Evolutionary conservation across 2,329 filamentous ascomycete species (phyloP).

Genomic region (Aspergillaceae sp.): DNA sequence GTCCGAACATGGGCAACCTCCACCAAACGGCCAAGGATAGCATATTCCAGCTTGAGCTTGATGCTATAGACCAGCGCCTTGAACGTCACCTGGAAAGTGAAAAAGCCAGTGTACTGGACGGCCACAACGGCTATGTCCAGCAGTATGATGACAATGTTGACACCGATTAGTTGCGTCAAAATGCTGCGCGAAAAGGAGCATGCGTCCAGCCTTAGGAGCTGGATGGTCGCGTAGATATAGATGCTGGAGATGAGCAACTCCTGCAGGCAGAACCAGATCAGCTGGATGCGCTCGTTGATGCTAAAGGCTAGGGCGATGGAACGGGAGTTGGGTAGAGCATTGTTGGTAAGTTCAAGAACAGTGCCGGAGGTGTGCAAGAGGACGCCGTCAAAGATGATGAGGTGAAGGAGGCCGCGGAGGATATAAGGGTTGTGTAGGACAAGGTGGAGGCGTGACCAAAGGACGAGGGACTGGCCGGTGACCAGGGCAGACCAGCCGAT

Average conservation of each 20-base stretch:
- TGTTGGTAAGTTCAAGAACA: no score
- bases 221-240: conserved; percentile 43
- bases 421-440: background rate
- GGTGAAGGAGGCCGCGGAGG: background rate
- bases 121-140: conserved; percentile 31
- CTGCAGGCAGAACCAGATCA: conserved; percentile 46
- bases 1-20: no score
- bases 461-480: background rate
- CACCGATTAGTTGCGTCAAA: conserved; percentile 34
- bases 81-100: conserved; percentile 27
- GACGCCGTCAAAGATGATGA: background rate
- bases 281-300: conserved; percentile 43
- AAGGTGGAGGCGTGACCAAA: background rate
- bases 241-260: conserved; percentile 42
- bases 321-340: no score
- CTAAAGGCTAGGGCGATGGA: conserved; percentile 14
- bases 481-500: conserved; percentile 1
- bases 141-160: conserved; percentile 34
- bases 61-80: conserved; percentile 33
- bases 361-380: background rate
- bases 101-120: conserved; percentile 27
- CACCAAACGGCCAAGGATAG: conserved; percentile 25
- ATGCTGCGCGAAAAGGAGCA: conserved; percentile 9
- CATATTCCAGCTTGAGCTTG: conserved; percentile 37
- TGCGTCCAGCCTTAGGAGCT: conserved; percentile 27